These are phyloP conservation scores for Pythium periplocum DNA, from an alignment of 352 stramenopile genomes.

Conservation along the genomic window DNA sequence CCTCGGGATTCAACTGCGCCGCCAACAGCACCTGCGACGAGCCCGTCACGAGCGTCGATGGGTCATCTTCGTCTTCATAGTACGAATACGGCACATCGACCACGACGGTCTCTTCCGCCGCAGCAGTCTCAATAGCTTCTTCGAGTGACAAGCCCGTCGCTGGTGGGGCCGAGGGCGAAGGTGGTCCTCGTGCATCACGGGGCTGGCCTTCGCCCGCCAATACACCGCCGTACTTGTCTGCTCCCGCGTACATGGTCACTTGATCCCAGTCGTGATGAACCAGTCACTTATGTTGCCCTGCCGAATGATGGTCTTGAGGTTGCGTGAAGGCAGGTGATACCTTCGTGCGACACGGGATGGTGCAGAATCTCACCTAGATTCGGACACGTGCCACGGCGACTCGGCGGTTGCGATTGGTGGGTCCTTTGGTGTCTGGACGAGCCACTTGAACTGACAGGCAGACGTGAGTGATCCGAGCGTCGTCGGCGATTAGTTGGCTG, in stretches of 20 bases:
- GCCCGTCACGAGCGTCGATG: slow-evolving; percentile 45
- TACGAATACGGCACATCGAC: slow-evolving; percentile 80
- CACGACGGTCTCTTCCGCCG: slow-evolving; percentile 75
- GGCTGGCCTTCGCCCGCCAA: slow-evolving; percentile 62
- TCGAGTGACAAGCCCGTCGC: slow-evolving; percentile 48
- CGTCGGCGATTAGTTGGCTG: background rate
- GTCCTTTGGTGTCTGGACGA: no score
- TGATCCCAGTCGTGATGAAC: no score
- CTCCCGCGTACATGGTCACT: slow-evolving; percentile 61
- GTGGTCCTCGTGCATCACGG: slow-evolving; percentile 10
- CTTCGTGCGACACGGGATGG: slow-evolving; percentile 1
- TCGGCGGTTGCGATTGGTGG: no score
- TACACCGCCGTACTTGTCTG: slow-evolving; percentile 79
- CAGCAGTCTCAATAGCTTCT: slow-evolving; percentile 70
- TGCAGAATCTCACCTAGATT: slow-evolving; percentile 6
- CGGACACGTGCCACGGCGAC: background rate
- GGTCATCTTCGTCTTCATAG: slow-evolving; percentile 58
- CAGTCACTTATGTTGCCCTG: no score
- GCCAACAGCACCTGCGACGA: slow-evolving; percentile 60
- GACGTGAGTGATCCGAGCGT: no score
- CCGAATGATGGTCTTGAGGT: no score
- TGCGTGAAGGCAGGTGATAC: background rate
- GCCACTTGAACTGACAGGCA: background rate
- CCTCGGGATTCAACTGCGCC: slow-evolving; percentile 70
- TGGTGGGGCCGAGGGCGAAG: slow-evolving; percentile 1